Base-by-base conservation (phyloP, 306 rosid genomes). In the Gynostemma pentaphyllum region DNA sequence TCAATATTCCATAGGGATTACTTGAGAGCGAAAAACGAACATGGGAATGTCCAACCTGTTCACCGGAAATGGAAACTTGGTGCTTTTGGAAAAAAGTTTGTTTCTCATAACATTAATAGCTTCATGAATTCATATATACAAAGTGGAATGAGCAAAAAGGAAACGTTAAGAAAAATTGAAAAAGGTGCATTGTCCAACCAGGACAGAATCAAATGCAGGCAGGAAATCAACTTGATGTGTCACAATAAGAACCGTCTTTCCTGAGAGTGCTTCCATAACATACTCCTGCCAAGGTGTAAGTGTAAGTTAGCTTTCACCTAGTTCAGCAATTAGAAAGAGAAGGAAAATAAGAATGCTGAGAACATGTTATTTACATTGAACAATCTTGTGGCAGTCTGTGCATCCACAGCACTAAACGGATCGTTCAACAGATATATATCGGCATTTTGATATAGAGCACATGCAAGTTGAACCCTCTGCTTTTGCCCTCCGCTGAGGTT, bases 171-270 rank as follows among this genome's bases (percentile, higher is more conserved):
- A n/a, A 62, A 42, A 24, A 26, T 62, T 42, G 15, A 36, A 30
- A 10, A 22, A 6, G 47, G 30, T 68, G 40, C 28, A 39, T 64
- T 2, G 22, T 68, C 89, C 74, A 28, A 90, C 97, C 98, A 88
- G 69, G 39, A 91, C 72, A 68, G 72, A 77, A 67, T 91, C 87
- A 74, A 91, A 88, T 30, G 86, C 89, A 30, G 96, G 95, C 51
- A 91, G 86, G 79, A 91, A 91, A 61, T 91, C 98, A 74, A 91
- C 95, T 91, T 91, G 98, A 81, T 91, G 98, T 52, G 96, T 91
- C 76, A 91, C 98, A 5, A 91, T 92, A 73, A 91, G 74, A 60
- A 91, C 87, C 7, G 86, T 81, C 79, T 91, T 91, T 49, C 76
- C 82, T 7, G 73, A 64, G 68, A 91, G 96, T 42, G 88, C 96